A percentile compares a stretch with the other conserved stretches of the same genome.
These are phyloP conservation scores for Ophiorrhiza pumila DNA, from an alignment of 257 asterid species.

Conservation along the genomic window DNA sequence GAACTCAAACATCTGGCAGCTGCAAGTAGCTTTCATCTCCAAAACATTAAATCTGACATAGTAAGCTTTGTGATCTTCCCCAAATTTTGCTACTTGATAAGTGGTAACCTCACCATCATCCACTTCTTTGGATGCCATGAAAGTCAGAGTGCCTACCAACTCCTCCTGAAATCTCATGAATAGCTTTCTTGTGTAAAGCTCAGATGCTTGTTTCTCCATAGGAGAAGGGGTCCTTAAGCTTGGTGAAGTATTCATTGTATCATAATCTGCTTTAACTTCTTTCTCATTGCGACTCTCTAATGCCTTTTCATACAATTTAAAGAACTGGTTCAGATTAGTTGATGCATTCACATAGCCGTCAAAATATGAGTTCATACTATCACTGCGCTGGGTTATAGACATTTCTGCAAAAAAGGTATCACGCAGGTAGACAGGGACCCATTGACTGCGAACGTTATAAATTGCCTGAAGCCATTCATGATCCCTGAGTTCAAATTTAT, in stretches of 20 bases:
- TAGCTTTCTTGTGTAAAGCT: constrained; percentile 75
- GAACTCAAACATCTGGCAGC: constrained; percentile 95
- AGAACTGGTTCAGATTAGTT: constrained; percentile 77
- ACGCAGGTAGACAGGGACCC: constrained; percentile 92
- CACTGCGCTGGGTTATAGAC: constrained; percentile 83
- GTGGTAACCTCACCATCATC: constrained; percentile 76
- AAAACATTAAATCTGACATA: constrained; percentile 77
- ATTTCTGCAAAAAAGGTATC: constrained; percentile 91
- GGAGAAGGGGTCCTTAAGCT: constrained; percentile 91
- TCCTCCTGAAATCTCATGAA: constrained; percentile 91
- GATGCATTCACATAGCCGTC: constrained; percentile 98
- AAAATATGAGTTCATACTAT: constrained; percentile 89
- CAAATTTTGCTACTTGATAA: constrained; percentile 75
- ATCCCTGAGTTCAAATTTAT: constrained; percentile 65
- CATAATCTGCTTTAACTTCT: constrained; percentile 96
- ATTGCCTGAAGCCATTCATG: constrained; percentile 75
- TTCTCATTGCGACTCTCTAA: constrained; percentile 95
- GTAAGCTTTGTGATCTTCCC: constrained; percentile 77
- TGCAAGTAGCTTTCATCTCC: constrained; percentile 85
- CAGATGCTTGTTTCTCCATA: constrained; percentile 98
- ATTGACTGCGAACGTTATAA: constrained; percentile 68
- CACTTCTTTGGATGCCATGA: constrained; percentile 75
- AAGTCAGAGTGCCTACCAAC: constrained; percentile 81
- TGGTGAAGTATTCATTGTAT: constrained; percentile 65
- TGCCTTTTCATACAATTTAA: constrained; percentile 88